phyloP scores from a whole-genome alignment of 1,139 yeast genomes.

The Geotrichum klebahnii region DNA sequence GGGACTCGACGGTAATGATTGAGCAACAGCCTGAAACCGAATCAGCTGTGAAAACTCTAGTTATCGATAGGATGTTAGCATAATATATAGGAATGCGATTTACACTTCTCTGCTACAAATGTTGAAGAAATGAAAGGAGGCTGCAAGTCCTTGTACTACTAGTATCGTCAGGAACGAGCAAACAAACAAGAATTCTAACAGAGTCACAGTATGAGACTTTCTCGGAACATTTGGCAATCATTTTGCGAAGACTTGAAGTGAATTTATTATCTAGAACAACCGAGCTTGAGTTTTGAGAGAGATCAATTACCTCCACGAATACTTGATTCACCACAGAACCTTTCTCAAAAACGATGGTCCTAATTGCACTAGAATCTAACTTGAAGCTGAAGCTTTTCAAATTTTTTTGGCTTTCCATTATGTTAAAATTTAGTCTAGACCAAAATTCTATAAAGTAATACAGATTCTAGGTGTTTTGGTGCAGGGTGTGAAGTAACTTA shows the following conservation, averaged over 20 bases:
- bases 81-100: not conserved
- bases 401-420: not conserved
- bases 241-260: not conserved
- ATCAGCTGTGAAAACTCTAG: slow-evolving; percentile 16
- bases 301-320: slow-evolving; percentile 13
- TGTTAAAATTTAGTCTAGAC: too few species aligned
- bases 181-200: slow-evolving; percentile 12
- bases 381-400: slow-evolving; percentile 6
- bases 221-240: slow-evolving; percentile 10
- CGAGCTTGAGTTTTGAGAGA: not conserved
- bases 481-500: too few species aligned
- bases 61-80: not conserved
- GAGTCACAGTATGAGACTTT: slow-evolving; percentile 3
- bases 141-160: not conserved
- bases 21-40: slow-evolving; percentile 17
- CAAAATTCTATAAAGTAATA: too few species aligned
- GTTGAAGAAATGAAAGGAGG: slow-evolving; percentile 14
- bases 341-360: slow-evolving; percentile 11
- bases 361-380: slow-evolving; percentile 1
- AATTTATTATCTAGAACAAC: slow-evolving; percentile 8
- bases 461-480: too few species aligned
- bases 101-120: slow-evolving; percentile 16
- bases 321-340: slow-evolving; percentile 10
- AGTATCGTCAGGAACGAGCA: slow-evolving; percentile 4
- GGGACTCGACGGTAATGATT: slow-evolving; percentile 13